Percentiles rank a stretch among this genome's conserved stretches.
Evolutionary conservation across 2,329 filamentous ascomycete species (phyloP).

Genomic region (Trichoderma sp.): DNA sequence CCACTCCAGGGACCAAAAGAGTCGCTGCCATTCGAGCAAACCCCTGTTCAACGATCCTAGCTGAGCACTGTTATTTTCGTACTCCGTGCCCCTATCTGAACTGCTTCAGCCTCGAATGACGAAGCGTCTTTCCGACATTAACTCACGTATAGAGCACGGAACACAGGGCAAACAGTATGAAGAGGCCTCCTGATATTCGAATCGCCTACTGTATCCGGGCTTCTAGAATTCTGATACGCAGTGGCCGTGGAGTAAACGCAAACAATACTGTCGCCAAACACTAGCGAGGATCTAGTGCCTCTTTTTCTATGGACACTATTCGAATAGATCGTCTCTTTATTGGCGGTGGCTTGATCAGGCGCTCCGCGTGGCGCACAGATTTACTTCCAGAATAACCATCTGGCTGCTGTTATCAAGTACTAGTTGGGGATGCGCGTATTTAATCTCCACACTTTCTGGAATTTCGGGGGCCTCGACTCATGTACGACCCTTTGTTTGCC

Average conservation of each 20-base stretch:
- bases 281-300: not conserved
- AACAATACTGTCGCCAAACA: not conserved
- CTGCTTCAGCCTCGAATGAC: not conserved
- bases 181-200: constrained; percentile 15
- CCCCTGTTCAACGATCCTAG: constrained; percentile 1
- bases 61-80: not conserved
- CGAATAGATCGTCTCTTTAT: not conserved
- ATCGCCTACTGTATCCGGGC: not conserved
- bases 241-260: not conserved
- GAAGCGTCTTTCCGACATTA: not conserved
- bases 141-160: not conserved
- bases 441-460: not conserved
- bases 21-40: no score
- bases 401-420: not conserved
- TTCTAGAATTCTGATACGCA: not conserved
- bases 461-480: constrained; percentile 9
- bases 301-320: not conserved
- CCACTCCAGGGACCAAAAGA: not conserved
- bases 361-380: not conserved
- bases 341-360: not conserved
- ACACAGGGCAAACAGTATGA: not conserved
- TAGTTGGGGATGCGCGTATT: not conserved
- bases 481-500: not conserved
- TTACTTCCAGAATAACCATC: not conserved
- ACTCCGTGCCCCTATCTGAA: constrained; percentile 5